phyloP scores from a whole-genome alignment of 306 rosid genomes.

The Myrica gale region DNA sequence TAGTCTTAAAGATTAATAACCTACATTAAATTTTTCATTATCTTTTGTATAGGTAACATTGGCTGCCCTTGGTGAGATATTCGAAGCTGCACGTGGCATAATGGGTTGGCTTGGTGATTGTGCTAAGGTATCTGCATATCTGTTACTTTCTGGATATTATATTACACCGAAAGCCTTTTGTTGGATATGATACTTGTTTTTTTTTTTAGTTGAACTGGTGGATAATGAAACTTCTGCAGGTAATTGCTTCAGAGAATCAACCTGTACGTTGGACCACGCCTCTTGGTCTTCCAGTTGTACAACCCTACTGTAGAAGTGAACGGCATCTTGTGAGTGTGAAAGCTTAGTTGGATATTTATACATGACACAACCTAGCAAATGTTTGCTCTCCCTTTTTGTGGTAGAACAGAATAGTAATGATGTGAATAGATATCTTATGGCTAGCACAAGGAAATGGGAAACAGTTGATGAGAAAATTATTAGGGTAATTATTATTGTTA shows the following conservation, averaged over 20 bases:
- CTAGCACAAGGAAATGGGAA: background rate
- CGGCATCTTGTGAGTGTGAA: slow-evolving; percentile 64
- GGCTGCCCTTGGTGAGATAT: slow-evolving; percentile 90
- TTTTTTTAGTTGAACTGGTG: background rate
- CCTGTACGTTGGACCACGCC: slow-evolving; percentile 91
- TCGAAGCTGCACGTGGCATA: slow-evolving; percentile 80
- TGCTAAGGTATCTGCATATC: slow-evolving; percentile 55
- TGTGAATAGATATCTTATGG: background rate
- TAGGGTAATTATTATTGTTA: background rate
- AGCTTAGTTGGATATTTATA: background rate
- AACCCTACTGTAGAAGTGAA: slow-evolving; percentile 72
- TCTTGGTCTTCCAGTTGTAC: slow-evolving; percentile 89
- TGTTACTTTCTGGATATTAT: slow-evolving; percentile 13
- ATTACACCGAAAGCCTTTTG: slow-evolving; percentile 7
- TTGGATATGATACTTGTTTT: slow-evolving; percentile 10
- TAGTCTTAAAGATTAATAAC: background rate
- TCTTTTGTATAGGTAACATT: slow-evolving; percentile 60
- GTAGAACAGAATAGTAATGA: background rate
- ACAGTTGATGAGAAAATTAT: background rate
- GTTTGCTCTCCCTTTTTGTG: slow-evolving; percentile 9
- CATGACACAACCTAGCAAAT: slow-evolving; percentile 3
- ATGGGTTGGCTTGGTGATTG: slow-evolving; percentile 95
- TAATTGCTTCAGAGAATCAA: slow-evolving; percentile 72
- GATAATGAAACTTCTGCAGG: slow-evolving; percentile 41
- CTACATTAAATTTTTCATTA: slow-evolving; percentile 1